These are phyloP conservation scores for Apiotrichum akiyoshidainum DNA, from an alignment of 1,284 basidiomycete genomes.

Conservation along the genomic window DNA sequence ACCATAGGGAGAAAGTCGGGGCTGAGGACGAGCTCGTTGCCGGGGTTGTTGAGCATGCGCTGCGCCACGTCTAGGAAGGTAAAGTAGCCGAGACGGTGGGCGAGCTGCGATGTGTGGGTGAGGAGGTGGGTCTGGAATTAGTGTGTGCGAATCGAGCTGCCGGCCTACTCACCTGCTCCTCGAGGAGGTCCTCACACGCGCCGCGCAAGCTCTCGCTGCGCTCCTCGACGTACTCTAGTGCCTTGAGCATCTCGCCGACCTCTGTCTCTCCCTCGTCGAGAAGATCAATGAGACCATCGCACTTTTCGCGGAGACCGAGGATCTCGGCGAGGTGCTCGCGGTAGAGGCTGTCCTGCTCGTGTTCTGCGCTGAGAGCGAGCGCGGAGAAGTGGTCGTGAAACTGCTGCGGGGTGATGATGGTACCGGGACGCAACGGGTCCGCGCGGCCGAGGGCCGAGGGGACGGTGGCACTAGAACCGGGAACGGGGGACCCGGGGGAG, in stretches of 20 bases:
- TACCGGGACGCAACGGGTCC: constrained; percentile 51
- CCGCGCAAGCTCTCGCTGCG: constrained; percentile 79
- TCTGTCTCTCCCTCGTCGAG: constrained; percentile 69
- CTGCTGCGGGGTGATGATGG: constrained; percentile 79
- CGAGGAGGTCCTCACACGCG: constrained; percentile 80
- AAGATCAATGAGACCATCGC: constrained; percentile 65
- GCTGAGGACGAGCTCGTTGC: constrained; percentile 80
- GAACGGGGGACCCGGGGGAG: constrained; percentile 12
- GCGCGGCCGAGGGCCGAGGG: constrained; percentile 25
- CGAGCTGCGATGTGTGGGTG: constrained; percentile 72
- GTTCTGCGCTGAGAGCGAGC: constrained; percentile 79
- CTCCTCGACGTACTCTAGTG: constrained; percentile 80
- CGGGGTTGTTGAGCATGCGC: constrained; percentile 84
- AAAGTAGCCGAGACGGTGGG: constrained; percentile 77
- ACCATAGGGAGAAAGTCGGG: constrained; percentile 91
- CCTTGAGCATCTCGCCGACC: constrained; percentile 74
- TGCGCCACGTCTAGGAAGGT: constrained; percentile 85
- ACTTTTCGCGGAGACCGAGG: constrained; percentile 67
- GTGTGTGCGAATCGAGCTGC: background rate
- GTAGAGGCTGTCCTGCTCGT: constrained; percentile 86
- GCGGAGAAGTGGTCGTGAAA: constrained; percentile 92
- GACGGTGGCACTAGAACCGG: background rate
- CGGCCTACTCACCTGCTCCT: constrained; percentile 67
- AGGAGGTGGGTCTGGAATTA: constrained; percentile 62
- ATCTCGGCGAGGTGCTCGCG: constrained; percentile 74